Conservation (phyloP, 2,329 filamentous ascomycete species). For the Davidsoniella eucalypti region DNA sequence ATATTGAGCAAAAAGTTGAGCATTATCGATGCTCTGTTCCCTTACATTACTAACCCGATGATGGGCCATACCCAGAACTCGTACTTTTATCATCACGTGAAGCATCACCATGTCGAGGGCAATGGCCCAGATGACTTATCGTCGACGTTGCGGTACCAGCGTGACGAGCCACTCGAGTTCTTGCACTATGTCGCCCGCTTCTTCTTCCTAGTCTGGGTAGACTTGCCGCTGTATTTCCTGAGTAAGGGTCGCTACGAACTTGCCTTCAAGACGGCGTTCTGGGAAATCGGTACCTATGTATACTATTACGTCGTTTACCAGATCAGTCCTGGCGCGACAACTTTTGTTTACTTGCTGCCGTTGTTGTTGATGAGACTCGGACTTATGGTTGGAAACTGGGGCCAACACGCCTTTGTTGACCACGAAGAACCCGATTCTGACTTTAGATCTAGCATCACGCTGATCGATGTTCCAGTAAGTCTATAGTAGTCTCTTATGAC, state of each 20-base stretch:
- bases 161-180: slow-evolving; percentile 51
- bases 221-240: slow-evolving; percentile 58
- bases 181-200: slow-evolving; percentile 59
- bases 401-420: slow-evolving; percentile 69
- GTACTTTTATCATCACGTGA: slow-evolving; percentile 75
- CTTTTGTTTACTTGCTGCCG: slow-evolving; percentile 51
- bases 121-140: slow-evolving; percentile 29
- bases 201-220: slow-evolving; percentile 56
- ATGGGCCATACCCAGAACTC: slow-evolving; percentile 77
- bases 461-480: slow-evolving; percentile 62
- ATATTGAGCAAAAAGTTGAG: slow-evolving; percentile 39
- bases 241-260: slow-evolving; percentile 39
- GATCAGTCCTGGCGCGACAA: slow-evolving; percentile 37
- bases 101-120: slow-evolving; percentile 52
- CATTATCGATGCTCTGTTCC: slow-evolving; percentile 47
- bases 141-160: slow-evolving; percentile 60
- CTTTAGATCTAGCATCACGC: slow-evolving; percentile 60
- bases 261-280: slow-evolving; percentile 40
- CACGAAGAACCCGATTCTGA: slow-evolving; percentile 59
- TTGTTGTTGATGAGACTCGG: slow-evolving; percentile 49
- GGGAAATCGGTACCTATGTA: slow-evolving; percentile 42
- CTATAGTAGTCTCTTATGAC: not conserved
- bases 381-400: slow-evolving; percentile 73
- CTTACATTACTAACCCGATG: slow-evolving; percentile 57
- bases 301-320: slow-evolving; percentile 34